Base-by-base conservation (phyloP, 371 early-diverging fungal genomes). In the Mucor irregularis region DNA sequence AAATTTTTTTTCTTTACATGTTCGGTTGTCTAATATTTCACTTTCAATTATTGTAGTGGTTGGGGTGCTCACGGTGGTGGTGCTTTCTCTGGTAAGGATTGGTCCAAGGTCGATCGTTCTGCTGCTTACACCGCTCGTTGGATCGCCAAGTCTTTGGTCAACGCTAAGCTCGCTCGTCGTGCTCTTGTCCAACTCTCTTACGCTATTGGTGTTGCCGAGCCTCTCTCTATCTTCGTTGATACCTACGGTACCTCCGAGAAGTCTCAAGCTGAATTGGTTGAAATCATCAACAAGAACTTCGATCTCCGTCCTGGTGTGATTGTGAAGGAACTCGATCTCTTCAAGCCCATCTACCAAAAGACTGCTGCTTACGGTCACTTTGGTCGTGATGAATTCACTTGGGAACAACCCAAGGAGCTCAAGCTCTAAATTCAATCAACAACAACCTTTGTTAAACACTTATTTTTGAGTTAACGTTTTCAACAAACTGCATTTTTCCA, bases 1-100 rank as follows among this genome's bases (percentile, higher is more conserved):
- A 47, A 47, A 39, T 21, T 39, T 47, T 56, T 56, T 39, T 46
- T 34, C n/a, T 52, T 42, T 29, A 6, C 16, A 29, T 35, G 29
- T 49, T 39, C 42, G 44, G 39, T 53, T 34, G 10, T 51, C 31
- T 30, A 80, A 73, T 76, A 75, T 47, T 74, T 75, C 59, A 31
- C 35, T 55, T 43, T 46, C n/a, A 51, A 19, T 52, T 29, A 22
- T 40, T 21, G 38, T 53, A 97, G 98, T 73, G 99, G 99, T 76
- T 96, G 93, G 90, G 98, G 99, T 79, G 96, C 96, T 62, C 99
- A 99, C 88, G 99, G 99, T 80, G 99, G 99, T 78, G 99, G 99
- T 82, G 96, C 98, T 69, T 99, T 98, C 92, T 93, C 93, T 67
- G 99, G 99, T 62, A 99, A 99, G 90, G 99, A 99, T 86, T 98